A percentile compares a stretch with the other conserved stretches of the same genome.
Evolutionary conservation across 1,284 basidiomycete genomes (phyloP).

Genomic region (Leccinum glutinopallens): DNA sequence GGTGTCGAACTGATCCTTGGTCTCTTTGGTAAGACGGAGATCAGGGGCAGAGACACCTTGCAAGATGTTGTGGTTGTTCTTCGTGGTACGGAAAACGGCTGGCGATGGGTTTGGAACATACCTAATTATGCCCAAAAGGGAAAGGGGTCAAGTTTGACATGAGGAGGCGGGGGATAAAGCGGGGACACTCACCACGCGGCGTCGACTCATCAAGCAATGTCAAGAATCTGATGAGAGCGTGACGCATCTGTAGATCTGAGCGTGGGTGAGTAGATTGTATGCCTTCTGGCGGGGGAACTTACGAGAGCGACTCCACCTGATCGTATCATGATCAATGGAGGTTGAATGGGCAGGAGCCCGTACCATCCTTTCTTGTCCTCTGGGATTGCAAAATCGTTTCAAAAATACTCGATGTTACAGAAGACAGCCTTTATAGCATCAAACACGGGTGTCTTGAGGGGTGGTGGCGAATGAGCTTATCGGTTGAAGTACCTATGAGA

Average conservation of each 20-base stretch:
- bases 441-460: slow-evolving; percentile 87
- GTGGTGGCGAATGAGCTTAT: slow-evolving; percentile 97
- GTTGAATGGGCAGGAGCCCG: slow-evolving; percentile 45
- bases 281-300: slow-evolving; percentile 33
- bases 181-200: slow-evolving; percentile 64
- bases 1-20: slow-evolving; percentile 79
- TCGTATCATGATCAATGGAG: slow-evolving; percentile 14
- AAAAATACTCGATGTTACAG: slow-evolving; percentile 72
- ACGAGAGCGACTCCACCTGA: slow-evolving; percentile 86
- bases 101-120: slow-evolving; percentile 87
- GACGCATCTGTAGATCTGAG: slow-evolving; percentile 71
- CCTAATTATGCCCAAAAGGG: slow-evolving; percentile 47
- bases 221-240: slow-evolving; percentile 84
- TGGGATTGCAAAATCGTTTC: slow-evolving; percentile 58
- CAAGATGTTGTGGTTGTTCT: slow-evolving; percentile 90
- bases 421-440: slow-evolving; percentile 73
- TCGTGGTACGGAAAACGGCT: slow-evolving; percentile 85
- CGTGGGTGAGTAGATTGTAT: slow-evolving; percentile 19
- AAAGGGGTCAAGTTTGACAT: slow-evolving; percentile 5
- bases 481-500: slow-evolving; percentile 85
- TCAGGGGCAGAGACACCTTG: slow-evolving; percentile 81
- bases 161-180: slow-evolving; percentile 12
- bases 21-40: slow-evolving; percentile 72
- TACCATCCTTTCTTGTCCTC: slow-evolving; percentile 69
- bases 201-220: slow-evolving; percentile 76